phyloP scores from a whole-genome alignment of 208 protist species.

The Leishmania arabica region DNA sequence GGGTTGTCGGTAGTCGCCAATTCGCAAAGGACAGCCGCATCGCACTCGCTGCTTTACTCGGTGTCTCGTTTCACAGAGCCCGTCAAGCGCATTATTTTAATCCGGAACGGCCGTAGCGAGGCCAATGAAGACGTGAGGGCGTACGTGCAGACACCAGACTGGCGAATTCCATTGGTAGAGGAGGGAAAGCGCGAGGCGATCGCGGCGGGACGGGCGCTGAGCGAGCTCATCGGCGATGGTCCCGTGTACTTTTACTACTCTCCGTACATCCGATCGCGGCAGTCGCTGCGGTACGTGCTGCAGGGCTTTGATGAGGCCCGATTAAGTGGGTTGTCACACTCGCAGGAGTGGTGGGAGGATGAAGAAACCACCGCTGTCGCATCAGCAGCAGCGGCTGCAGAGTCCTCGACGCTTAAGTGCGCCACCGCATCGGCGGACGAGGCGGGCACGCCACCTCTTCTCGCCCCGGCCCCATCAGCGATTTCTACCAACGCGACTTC shows the following conservation, averaged over 20 bases:
- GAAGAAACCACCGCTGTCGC: slow-evolving; percentile 18
- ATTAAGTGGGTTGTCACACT: slow-evolving; percentile 16
- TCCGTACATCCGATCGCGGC: slow-evolving; percentile 85
- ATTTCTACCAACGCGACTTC: not conserved
- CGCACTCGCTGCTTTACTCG: slow-evolving; percentile 28
- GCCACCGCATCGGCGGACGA: not conserved
- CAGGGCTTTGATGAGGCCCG: slow-evolving; percentile 71
- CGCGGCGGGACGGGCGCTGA: slow-evolving; percentile 68
- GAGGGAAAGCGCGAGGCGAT: slow-evolving; percentile 71
- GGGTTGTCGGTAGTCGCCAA: not conserved
- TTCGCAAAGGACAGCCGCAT: not conserved
- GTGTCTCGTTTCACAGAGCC: slow-evolving; percentile 59
- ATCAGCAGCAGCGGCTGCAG: not conserved
- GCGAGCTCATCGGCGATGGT: slow-evolving; percentile 72
- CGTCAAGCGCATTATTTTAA: slow-evolving; percentile 90
- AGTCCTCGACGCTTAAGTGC: not conserved
- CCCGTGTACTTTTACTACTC: slow-evolving; percentile 92
- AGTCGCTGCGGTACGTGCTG: slow-evolving; percentile 75
- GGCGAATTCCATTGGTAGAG: slow-evolving; percentile 85
- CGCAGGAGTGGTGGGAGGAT: slow-evolving; percentile 46
- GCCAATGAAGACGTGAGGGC: slow-evolving; percentile 72
- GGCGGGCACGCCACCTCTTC: not conserved
- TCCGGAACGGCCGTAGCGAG: slow-evolving; percentile 80
- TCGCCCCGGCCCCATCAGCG: not conserved
- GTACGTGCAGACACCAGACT: slow-evolving; percentile 86